These are phyloP conservation scores for Diplocarpon rosae DNA, from an alignment of 2,329 filamentous ascomycete genomes.

Conservation along the genomic window DNA sequence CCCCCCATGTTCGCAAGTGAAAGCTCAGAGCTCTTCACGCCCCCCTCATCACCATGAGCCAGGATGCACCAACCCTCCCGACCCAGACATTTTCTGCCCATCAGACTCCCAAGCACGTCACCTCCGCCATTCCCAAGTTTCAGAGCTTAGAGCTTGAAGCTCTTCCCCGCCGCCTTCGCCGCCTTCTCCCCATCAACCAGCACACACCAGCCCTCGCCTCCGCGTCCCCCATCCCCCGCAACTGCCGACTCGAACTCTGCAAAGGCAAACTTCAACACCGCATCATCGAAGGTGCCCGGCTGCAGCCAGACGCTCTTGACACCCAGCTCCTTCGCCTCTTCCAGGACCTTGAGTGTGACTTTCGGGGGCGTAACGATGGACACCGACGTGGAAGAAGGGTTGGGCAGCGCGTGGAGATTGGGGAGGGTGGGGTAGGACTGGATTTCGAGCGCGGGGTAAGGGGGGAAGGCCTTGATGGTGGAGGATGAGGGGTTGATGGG, in stretches of 20 bases:
- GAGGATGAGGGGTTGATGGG: constrained; percentile 70
- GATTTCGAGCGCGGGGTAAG: constrained; percentile 24
- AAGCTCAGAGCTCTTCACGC: no score
- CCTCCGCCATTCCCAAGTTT: no score
- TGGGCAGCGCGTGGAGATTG: constrained; percentile 50
- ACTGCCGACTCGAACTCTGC: constrained; percentile 64
- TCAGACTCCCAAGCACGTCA: no score
- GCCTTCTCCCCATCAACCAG: constrained; percentile 70
- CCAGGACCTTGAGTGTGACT: constrained; percentile 62
- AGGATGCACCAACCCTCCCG: no score
- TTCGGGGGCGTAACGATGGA: constrained; percentile 80
- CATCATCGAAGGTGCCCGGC: constrained; percentile 76
- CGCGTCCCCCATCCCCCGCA: constrained; percentile 50
- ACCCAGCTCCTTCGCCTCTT: constrained; percentile 57
- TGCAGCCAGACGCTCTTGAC: constrained; percentile 77
- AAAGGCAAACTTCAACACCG: constrained; percentile 58
- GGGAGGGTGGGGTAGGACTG: constrained; percentile 39
- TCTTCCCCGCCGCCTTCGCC: constrained; percentile 41
- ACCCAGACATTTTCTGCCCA: no score
- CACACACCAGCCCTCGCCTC: constrained; percentile 75
- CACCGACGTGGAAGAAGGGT: constrained; percentile 61
- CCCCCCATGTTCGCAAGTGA: no score
- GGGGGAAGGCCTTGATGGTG: constrained; percentile 45
- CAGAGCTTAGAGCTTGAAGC: constrained; percentile 17
- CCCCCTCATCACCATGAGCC: no score